Conservation (phyloP, 257 asterid genomes). For the Prunella vulgaris region DNA sequence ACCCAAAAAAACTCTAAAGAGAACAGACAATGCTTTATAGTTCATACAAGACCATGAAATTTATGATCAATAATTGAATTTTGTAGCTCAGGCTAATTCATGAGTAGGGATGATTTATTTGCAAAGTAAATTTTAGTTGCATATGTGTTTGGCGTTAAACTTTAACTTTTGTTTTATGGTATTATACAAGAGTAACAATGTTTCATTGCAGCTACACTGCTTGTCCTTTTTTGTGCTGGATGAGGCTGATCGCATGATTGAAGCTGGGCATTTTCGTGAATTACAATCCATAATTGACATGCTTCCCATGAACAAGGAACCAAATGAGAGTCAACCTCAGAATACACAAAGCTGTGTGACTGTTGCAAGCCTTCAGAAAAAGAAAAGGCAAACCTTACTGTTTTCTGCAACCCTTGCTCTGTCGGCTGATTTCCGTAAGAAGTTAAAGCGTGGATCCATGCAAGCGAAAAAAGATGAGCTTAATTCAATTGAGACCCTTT, state of each 20-base stretch:
- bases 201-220: constrained; percentile 71
- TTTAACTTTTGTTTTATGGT: neutral
- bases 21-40: neutral
- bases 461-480: constrained; percentile 54
- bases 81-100: neutral
- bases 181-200: constrained; percentile 2
- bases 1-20: no score
- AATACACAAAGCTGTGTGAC: constrained; percentile 59
- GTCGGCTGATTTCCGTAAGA: constrained; percentile 83
- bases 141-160: neutral
- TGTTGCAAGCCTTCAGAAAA: constrained; percentile 58
- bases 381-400: constrained; percentile 93
- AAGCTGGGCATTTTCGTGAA: constrained; percentile 90
- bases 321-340: constrained; percentile 45
- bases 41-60: neutral
- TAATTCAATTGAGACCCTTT: constrained; percentile 83
- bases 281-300: constrained; percentile 88
- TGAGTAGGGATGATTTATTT: neutral
- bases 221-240: constrained; percentile 95
- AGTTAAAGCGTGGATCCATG: constrained; percentile 70
- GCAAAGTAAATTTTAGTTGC: constrained; percentile 9
- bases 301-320: constrained; percentile 73
- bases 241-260: constrained; percentile 99
- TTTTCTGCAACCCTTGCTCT: constrained; percentile 97
- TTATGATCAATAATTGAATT: neutral